These are phyloP conservation scores for Epichloe bromicola DNA, from an alignment of 2,329 filamentous ascomycete species.

Conservation along the genomic window DNA sequence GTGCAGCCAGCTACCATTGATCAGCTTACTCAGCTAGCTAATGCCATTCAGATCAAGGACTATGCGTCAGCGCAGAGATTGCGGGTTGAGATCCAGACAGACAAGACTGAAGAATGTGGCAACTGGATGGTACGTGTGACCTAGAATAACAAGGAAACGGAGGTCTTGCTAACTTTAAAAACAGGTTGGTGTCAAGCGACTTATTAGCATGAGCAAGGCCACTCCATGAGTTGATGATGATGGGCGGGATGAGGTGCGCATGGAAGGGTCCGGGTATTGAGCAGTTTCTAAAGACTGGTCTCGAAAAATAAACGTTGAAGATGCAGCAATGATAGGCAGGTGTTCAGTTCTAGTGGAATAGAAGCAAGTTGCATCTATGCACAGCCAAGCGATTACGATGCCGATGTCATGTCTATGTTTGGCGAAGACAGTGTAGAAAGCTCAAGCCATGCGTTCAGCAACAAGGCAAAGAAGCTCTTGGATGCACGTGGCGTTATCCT, in stretches of 20 bases:
- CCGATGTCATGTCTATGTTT: too few species aligned
- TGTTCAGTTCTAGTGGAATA: background rate
- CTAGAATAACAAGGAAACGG: background rate
- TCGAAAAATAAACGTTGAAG: background rate
- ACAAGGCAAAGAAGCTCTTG: too few species aligned
- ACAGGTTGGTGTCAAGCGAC: constrained; percentile 61
- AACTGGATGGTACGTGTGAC: constrained; percentile 67
- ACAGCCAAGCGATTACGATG: too few species aligned
- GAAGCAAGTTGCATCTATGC: background rate
- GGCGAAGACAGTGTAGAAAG: too few species aligned
- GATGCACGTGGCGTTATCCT: too few species aligned
- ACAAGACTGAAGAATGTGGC: constrained; percentile 68
- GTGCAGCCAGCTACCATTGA: constrained; percentile 67
- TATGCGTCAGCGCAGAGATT: constrained; percentile 54
- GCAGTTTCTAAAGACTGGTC: background rate
- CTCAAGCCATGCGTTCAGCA: too few species aligned
- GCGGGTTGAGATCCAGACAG: constrained; percentile 62
- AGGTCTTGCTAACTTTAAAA: constrained; percentile 24
- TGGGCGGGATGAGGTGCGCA: too few species aligned
- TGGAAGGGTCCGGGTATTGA: background rate
- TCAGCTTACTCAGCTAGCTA: constrained; percentile 49
- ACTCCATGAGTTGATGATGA: constrained; percentile 36
- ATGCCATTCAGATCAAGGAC: constrained; percentile 54
- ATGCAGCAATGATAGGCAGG: background rate
- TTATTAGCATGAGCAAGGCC: constrained; percentile 68